Evolutionary conservation across 2,329 filamentous ascomycete genomes (phyloP).

Genomic region (Penicillium sp.): DNA sequence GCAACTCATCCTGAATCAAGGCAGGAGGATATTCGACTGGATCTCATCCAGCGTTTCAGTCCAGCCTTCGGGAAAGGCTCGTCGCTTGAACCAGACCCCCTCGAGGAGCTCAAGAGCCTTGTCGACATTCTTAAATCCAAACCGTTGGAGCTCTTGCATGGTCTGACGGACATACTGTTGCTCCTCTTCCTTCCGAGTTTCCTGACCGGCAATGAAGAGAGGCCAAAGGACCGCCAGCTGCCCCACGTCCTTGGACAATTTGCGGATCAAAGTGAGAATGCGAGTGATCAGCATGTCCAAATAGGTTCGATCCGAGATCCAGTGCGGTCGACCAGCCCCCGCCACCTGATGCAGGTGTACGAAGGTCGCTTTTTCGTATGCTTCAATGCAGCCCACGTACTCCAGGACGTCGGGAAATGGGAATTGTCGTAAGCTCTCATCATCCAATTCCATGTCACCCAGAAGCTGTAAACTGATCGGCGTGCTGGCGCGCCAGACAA

Average conservation of each 20-base stretch:
- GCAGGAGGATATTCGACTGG: constrained; percentile 34
- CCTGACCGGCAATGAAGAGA: constrained; percentile 36
- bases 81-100: constrained; percentile 33
- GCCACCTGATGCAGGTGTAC: constrained; percentile 35
- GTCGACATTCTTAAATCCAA: constrained; percentile 30
- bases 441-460: constrained; percentile 26
- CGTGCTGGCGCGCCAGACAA: constrained; percentile 31
- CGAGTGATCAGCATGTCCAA: constrained; percentile 31
- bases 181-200: constrained; percentile 28
- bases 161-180: constrained; percentile 33
- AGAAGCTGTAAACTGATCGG: constrained; percentile 29
- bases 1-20: constrained; percentile 19
- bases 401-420: constrained; percentile 33
- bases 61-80: constrained; percentile 34
- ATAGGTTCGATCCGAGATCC: constrained; percentile 25
- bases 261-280: constrained; percentile 30
- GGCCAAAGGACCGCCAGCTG: constrained; percentile 36
- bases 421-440: constrained; percentile 28
- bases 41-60: constrained; percentile 33
- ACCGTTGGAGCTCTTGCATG: constrained; percentile 11
- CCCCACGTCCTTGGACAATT: constrained; percentile 34
- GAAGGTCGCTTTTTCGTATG: constrained; percentile 39
- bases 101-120: constrained; percentile 32
- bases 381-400: constrained; percentile 37
- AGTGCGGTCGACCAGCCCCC: constrained; percentile 30